Base-by-base conservation (phyloP, 1,284 basidiomycete genomes). In the Paramarasmius palmivorus region DNA sequence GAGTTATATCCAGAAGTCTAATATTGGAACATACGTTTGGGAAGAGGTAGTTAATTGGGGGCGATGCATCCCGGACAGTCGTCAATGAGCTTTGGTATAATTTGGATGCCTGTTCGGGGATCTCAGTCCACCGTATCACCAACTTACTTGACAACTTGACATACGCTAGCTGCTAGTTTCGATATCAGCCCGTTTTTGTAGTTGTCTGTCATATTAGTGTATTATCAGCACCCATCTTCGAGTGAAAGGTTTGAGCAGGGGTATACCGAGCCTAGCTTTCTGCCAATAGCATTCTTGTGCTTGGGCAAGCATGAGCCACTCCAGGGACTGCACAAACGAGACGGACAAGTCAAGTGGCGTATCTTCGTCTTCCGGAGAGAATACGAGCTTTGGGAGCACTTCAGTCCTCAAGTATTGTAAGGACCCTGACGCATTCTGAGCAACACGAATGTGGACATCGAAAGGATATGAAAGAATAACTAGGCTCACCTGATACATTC, bases 281-380 rank as follows among this genome's bases (percentile, higher is more conserved):
- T 97, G 95, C 95, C 96, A 98, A 51, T 88, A 92, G 65, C 94
- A 97, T 73, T 99, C 96, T 65, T 98, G 95, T 0, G 95, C 95
- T 72, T 98, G 94, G 0, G 94, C 94, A 1, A 98, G 79, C 83
- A 94, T 91, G 52, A 98, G 79, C 59, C 76, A 81, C 61, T 91
- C 82, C 20, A 98, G 65, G 20, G 84, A 78, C 40, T 76, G 76
- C 20, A 94, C 64, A 60, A 89, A 86, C 0, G 81, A 66, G 35
- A 75, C 71, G 0, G 84, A 82, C 46, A 96, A 76, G 68, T 96
- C 92, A 22, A 76, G 63, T 0, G 84, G 81, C 3, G 68, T 65
- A 35, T 81, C 75, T 58, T 86, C 79, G 17, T 81, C 75, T 20
- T 80, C 72, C 2, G 81, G 70, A 0, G 85, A 75, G 22, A 77